These are phyloP conservation scores for Hyaloscypha variabilis DNA, from an alignment of 495 filamentous ascomycete species.

Conservation along the genomic window DNA sequence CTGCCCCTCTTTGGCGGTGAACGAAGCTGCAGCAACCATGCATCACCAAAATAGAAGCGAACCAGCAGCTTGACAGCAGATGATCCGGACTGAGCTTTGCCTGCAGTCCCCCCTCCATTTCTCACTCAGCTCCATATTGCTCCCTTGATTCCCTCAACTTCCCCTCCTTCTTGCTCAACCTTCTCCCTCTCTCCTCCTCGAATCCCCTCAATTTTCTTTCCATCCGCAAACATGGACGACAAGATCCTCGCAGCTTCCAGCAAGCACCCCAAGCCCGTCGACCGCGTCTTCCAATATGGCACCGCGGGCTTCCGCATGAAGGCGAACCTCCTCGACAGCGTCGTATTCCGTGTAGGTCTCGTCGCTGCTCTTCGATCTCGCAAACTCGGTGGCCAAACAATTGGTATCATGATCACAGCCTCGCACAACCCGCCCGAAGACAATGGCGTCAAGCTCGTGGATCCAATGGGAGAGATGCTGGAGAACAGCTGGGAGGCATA, in stretches of 20 bases:
- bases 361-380: conserved; percentile 89
- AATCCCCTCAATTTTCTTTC: conserved; percentile 14
- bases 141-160: neutral
- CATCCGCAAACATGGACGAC: conserved; percentile 36
- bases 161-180: neutral
- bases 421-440: conserved; percentile 97
- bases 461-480: conserved; percentile 97
- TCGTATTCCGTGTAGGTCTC: conserved; percentile 88
- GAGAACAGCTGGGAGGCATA: conserved; percentile 91
- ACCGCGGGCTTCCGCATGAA: conserved; percentile 79
- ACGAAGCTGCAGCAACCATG: neutral
- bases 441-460: conserved; percentile 98
- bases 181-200: neutral
- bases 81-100: neutral
- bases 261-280: conserved; percentile 70
- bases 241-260: conserved; percentile 61
- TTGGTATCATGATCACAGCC: conserved; percentile 98
- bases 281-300: conserved; percentile 82
- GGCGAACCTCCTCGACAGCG: conserved; percentile 76
- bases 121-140: neutral
- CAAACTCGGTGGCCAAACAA: conserved; percentile 83
- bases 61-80: neutral
- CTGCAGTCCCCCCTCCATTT: neutral
- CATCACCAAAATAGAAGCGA: conserved; percentile 1
- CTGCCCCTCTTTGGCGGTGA: neutral